A percentile compares a stretch with the other conserved stretches of the same genome.
phyloP scores from a whole-genome alignment of 805 yeast genomes.

The Zygotorulaspora sp. region DNA sequence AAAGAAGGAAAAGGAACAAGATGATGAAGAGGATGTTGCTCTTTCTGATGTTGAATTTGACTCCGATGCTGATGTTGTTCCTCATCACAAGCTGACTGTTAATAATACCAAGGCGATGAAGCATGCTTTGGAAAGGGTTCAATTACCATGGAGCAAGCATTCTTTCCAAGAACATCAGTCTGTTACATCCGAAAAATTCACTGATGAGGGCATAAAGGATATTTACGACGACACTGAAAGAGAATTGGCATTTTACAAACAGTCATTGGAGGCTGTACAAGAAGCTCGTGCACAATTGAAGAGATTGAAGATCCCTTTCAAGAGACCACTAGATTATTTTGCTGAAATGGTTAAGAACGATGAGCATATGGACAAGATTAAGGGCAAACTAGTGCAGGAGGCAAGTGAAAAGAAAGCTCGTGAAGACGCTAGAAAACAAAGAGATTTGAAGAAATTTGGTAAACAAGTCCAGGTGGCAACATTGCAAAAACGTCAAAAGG shows the following conservation, averaged over 20 bases:
- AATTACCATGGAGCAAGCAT: conserved; percentile 54
- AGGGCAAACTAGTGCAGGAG: conserved; percentile 72
- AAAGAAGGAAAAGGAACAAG: conserved; percentile 54
- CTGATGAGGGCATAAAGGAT: conserved; percentile 69
- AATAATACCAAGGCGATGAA: conserved; percentile 82
- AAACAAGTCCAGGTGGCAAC: conserved; percentile 95
- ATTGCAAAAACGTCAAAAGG: conserved; percentile 87
- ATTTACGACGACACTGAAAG: conserved; percentile 94
- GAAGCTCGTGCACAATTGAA: conserved; percentile 63
- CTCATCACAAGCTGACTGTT: conserved; percentile 82
- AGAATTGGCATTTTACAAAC: conserved; percentile 92
- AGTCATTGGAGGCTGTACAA: conserved; percentile 79
- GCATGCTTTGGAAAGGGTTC: conserved; percentile 62
- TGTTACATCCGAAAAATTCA: conserved; percentile 53
- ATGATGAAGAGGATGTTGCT: conserved; percentile 78
- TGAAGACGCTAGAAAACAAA: conserved; percentile 90
- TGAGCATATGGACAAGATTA: conserved; percentile 95
- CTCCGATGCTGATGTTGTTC: conserved; percentile 91
- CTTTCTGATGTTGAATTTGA: conserved; percentile 88
- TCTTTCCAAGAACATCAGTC: conserved; percentile 83
- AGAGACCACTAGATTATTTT: conserved; percentile 92
- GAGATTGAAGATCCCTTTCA: conserved; percentile 75
- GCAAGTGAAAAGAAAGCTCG: conserved; percentile 81
- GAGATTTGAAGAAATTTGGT: conserved; percentile 93
- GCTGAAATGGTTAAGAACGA: conserved; percentile 98